Base-by-base conservation (phyloP, 23 red algal genomes). In the Gracilaria gracilis region DNA sequence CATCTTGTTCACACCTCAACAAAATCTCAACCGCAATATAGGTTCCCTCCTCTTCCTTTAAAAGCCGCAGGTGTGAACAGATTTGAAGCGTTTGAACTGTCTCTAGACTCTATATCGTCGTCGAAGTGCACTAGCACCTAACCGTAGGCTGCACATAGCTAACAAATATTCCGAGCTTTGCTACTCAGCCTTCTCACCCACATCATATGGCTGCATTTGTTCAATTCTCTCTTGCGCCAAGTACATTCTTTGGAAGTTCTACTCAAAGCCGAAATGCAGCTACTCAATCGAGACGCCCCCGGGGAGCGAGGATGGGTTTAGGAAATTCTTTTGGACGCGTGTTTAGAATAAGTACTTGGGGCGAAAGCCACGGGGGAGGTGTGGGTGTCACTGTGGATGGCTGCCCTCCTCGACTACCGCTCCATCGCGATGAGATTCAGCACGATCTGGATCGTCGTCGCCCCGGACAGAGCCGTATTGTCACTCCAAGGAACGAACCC, bases 361-460 rank as follows among this genome's bases (percentile, higher is more conserved):
- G 97, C 11, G 97, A 98, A 67, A 95, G 91, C 4, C 97, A 98
- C 79, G 97, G 97, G 58, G 91, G 81, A 39, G 97, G 97, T 4
- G 97, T 98, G 19, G 97, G 97, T 48, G 97, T 95, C 23, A 95
- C 93, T 19, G 88, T 98, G 31, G 97, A 98, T 73, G 97, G 97
- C 21, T 88, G 81, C 35, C 97, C 97, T 5, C 97, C 97, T 4
- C 85, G 89, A 42, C 85, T 98, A 39, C 85, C 86, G 39, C 36
- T 98, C 0, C 74, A 59, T 37, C 44, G 51, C 0, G 89, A 94
- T 57, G 93, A 98, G 50, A 77, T 98, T 54, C 97, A 98, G 76
- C 80, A 27, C 24, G 97, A 98, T 76, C 82, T 98, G 25, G 90
- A 93, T 57, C 91, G 97, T 53, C 93, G 97, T 31, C 75, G 94